These are phyloP conservation scores for Tillandsia fasciculata DNA, from an alignment of 176 grass and related monocot species.

Conservation along the genomic window DNA sequence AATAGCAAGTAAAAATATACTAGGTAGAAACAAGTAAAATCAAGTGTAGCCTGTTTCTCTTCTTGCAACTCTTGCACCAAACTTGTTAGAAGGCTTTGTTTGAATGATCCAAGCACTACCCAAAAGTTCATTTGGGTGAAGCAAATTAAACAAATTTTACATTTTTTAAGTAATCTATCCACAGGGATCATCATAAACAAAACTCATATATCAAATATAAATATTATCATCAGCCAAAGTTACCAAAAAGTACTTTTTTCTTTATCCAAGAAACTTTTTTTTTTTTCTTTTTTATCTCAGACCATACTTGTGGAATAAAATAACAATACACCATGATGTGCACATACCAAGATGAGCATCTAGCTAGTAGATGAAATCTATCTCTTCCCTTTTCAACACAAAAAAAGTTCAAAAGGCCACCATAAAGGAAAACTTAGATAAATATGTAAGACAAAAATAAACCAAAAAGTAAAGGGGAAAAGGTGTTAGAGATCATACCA, in stretches of 20 bases:
- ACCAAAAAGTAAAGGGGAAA: slow-evolving; percentile 7
- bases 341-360: not conserved
- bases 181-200: not conserved
- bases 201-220: not conserved
- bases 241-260: not conserved
- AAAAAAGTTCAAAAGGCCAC: not conserved
- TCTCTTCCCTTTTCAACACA: too few relatives aligned
- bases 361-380: not conserved
- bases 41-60: too few relatives aligned
- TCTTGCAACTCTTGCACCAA: too few relatives aligned
- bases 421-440: slow-evolving; percentile 15
- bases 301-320: not conserved
- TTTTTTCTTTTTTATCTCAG: not conserved
- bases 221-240: not conserved
- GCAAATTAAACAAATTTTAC: not conserved
- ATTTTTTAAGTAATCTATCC: not conserved
- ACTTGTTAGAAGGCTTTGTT: too few relatives aligned
- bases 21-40: too few relatives aligned
- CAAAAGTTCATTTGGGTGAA: too few relatives aligned
- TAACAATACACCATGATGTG: not conserved
- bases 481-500: slow-evolving; percentile 35
- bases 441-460: not conserved
- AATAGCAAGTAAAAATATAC: too few relatives aligned
- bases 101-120: too few relatives aligned
- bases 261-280: too few relatives aligned